Evolutionary conservation across 768 basidiomycete species (phyloP), one percentile per base, ranked within the genome.

Genomic region (Tylopilus intermedius): DNA sequence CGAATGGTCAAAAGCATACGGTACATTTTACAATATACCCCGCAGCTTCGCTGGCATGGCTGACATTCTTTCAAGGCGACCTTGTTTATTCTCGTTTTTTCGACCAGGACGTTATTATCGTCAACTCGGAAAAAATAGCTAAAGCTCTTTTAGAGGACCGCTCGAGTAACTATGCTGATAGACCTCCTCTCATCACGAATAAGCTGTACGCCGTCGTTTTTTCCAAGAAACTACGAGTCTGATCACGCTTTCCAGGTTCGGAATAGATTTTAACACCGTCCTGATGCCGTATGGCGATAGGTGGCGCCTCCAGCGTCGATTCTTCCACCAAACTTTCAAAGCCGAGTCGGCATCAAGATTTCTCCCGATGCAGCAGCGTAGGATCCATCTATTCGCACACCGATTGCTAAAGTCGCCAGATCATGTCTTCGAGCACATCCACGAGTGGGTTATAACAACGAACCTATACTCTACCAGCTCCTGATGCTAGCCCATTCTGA

Each of bases 291-390:
- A 64, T 37, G 58, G 63, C 2, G 45, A 50, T 3, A 50, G 52
- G 45, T 64, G 63, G 63, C 56, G 57, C 11, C 54, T 53, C 13
- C 58, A 61, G 13, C 49, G 52, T 22, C 54, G 44, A 46, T 60
- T 66, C 26, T 55, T 63, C 22, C 63, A 63, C 39, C 55, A 57
- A 14, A 55, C 46, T 3, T 58, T 62, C n/a, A 58, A 49, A 40
- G 38, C 50, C 0, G 53, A 55, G 2, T 37, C 55, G 2, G 44
- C 41, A 30, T 49, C 47, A 27, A 60, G 49, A 46, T 66, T 63
- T 27, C n/a, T 42, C 15, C 49, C 57, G 6, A 54, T 58, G 52
- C 59, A 58, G 30, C 53, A 57, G 18, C 51, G 49, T 18, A 63
- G 41, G 42, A 45, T 42, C 2, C 52, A 46, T 33, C 32, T 52